Evolutionary conservation across 352 stramenopile species (phyloP).

Genomic region (Pythium biforme): DNA sequence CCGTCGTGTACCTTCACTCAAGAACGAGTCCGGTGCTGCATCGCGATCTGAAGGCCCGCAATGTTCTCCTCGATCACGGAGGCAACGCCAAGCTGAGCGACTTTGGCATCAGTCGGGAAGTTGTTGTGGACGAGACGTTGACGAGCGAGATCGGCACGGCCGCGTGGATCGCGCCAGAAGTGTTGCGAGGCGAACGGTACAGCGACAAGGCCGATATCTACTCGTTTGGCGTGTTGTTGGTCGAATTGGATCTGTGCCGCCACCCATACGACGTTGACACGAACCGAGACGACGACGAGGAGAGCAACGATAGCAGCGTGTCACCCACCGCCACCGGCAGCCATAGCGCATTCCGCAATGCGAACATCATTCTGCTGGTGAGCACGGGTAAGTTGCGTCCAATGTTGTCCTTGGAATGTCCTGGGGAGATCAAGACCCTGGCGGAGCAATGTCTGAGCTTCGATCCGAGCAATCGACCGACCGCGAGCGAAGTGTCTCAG

Average conservation of each 20-base stretch:
- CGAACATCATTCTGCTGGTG: conserved; percentile 1
- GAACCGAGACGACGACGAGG: not conserved
- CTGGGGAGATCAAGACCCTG: not conserved
- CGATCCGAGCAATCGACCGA: not conserved
- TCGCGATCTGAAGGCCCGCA: conserved; percentile 2
- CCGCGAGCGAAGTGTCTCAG: not conserved
- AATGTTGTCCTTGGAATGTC: not conserved
- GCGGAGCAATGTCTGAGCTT: not conserved
- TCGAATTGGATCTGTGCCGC: not conserved
- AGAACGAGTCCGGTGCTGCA: not conserved
- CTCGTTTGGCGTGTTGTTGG: conserved; percentile 4
- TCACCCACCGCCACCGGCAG: not conserved
- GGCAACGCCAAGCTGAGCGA: conserved; percentile 27
- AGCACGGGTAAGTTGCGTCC: not conserved
- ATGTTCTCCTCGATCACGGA: not conserved
- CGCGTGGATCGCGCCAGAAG: conserved; percentile 1
- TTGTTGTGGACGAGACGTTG: conserved; percentile 1
- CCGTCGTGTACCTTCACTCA: conserved; percentile 1
- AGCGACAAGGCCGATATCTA: not conserved
- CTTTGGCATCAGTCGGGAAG: conserved; percentile 27
- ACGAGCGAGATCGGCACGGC: conserved; percentile 3
- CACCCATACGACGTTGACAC: not conserved
- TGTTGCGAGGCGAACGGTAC: conserved; percentile 1
- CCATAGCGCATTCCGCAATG: not conserved
- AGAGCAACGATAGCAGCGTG: too few species aligned